These are phyloP conservation scores for Penicillium palitans DNA, from an alignment of 2,329 filamentous ascomycete genomes.

Conservation along the genomic window DNA sequence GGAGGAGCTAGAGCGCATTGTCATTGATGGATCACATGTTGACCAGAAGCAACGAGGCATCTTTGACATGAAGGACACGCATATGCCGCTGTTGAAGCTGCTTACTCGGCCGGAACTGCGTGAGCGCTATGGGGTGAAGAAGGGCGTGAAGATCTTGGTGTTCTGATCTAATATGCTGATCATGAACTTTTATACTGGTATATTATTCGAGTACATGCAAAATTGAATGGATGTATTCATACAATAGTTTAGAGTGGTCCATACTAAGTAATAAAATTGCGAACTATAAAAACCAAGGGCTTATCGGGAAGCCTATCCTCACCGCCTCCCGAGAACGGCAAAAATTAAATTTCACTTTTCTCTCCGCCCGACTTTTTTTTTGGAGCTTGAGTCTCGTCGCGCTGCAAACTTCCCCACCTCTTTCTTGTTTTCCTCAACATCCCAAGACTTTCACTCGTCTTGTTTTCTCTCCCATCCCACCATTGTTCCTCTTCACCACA, in stretches of 20 bases:
- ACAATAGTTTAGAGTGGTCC: not conserved
- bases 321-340: conserved; percentile 32
- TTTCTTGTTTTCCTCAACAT: not conserved
- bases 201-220: not conserved
- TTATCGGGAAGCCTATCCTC: conserved; percentile 9
- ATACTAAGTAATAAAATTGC: not conserved
- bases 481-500: not conserved
- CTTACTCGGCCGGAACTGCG: conserved; percentile 70
- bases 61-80: conserved; percentile 92
- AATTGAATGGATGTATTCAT: not conserved
- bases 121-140: conserved; percentile 62
- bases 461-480: not conserved
- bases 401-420: conserved; percentile 1
- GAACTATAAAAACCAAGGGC: not conserved
- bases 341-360: conserved; percentile 31
- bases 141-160: conserved; percentile 52
- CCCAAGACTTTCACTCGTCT: not conserved
- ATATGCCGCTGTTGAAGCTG: conserved; percentile 75
- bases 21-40: conserved; percentile 89
- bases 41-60: conserved; percentile 93
- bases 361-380: conserved; percentile 31
- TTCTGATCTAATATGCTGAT: conserved; percentile 43
- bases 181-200: not conserved
- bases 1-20: conserved; percentile 70
- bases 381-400: conserved; percentile 15